Conservation (phyloP, 768 basidiomycete genomes). For the Leccinum obscurum region DNA sequence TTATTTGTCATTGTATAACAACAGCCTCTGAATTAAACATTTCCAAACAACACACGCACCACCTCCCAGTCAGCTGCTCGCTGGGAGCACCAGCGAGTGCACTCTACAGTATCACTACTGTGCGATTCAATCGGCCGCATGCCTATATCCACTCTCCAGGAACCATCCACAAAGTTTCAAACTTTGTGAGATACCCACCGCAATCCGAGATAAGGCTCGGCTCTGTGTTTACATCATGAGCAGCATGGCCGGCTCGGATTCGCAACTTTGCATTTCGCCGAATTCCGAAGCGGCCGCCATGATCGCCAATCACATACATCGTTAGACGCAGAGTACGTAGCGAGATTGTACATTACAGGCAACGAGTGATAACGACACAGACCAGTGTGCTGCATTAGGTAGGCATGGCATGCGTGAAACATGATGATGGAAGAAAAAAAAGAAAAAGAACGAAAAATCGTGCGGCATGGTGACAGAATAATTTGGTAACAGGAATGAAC, state of each 20-base stretch:
- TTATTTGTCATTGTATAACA: conserved; percentile 33
- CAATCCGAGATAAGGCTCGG: conserved; percentile 13
- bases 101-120: background rate
- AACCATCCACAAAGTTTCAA: background rate
- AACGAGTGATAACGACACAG: conserved; percentile 11
- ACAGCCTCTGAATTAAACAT: conserved; percentile 27
- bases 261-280: background rate
- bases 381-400: conserved; percentile 17
- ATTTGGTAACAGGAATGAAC: conserved; percentile 24
- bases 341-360: conserved; percentile 17
- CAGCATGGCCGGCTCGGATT: conserved; percentile 1
- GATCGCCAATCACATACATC: conserved; percentile 17
- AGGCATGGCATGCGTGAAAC: conserved; percentile 23
- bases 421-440: conserved; percentile 13
- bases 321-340: background rate
- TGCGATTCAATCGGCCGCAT: background rate
- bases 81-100: too few relatives aligned
- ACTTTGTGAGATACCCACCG: conserved; percentile 15
- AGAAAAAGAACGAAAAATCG: conserved; percentile 12
- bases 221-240: conserved; percentile 1
- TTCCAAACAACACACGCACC: conserved; percentile 22
- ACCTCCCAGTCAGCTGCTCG: too few relatives aligned
- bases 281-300: background rate
- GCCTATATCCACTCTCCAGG: background rate
- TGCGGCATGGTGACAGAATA: conserved; percentile 18